Evolutionary conservation across 768 basidiomycete genomes (phyloP).

Genomic region (Amanita molliuscula): DNA sequence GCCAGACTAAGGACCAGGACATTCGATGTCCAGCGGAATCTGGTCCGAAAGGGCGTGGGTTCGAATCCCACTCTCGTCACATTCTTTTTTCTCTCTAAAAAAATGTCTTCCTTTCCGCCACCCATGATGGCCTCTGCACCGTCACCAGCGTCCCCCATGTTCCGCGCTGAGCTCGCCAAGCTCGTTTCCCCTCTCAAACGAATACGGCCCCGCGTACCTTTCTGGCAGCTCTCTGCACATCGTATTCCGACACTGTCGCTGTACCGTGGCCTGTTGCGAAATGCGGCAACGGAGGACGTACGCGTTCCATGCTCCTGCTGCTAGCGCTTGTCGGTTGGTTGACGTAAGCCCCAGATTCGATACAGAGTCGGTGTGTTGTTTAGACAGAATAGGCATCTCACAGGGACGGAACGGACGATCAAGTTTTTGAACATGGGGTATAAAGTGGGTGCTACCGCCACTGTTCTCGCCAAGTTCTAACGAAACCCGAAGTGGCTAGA

Average conservation of each 20-base stretch:
- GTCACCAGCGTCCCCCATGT: slow-evolving; percentile 27
- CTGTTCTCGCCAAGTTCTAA: neutral
- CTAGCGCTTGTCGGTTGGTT: neutral
- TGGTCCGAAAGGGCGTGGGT: slow-evolving; percentile 29
- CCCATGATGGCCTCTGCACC: neutral
- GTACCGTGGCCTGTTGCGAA: slow-evolving; percentile 57
- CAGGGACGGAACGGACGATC: slow-evolving; percentile 41
- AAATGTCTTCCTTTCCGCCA: too few relatives aligned
- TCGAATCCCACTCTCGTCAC: slow-evolving; percentile 40
- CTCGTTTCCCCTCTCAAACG: slow-evolving; percentile 49
- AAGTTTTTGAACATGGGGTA: slow-evolving; percentile 40
- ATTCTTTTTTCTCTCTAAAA: neutral
- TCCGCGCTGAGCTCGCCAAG: slow-evolving; percentile 41
- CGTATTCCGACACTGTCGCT: slow-evolving; percentile 65
- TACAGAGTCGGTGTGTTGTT: slow-evolving; percentile 48
- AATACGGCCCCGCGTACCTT: slow-evolving; percentile 50
- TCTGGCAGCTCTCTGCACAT: slow-evolving; percentile 63
- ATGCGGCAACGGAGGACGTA: slow-evolving; percentile 48
- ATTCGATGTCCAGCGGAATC: slow-evolving; percentile 14
- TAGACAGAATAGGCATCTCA: slow-evolving; percentile 36
- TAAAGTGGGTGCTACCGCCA: slow-evolving; percentile 30
- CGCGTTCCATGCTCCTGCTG: slow-evolving; percentile 11
- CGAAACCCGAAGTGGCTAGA: slow-evolving; percentile 42
- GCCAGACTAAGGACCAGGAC: slow-evolving; percentile 62
- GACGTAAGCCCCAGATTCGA: slow-evolving; percentile 34